Percentiles rank a stretch among this genome's conserved stretches.
Conservation (phyloP, 1,139 yeast species). For the Pichia sp. region DNA sequence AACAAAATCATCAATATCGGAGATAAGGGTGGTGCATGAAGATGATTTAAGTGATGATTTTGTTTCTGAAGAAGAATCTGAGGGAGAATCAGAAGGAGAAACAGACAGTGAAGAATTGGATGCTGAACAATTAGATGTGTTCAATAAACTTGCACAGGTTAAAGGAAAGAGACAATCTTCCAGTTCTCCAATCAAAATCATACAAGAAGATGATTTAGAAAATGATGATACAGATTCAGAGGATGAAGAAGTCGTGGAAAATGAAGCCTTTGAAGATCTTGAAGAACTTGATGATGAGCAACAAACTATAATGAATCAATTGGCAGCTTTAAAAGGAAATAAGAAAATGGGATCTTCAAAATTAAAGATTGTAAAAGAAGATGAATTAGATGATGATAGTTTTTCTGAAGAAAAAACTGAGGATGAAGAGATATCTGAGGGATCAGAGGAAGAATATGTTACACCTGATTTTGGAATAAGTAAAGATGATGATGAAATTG, state of each 20-base stretch:
- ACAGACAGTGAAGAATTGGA: constrained; percentile 7
- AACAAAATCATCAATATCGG: constrained; percentile 12
- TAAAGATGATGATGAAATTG: constrained; percentile 75
- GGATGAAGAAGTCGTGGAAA: constrained; percentile 13
- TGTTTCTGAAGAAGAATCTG: constrained; percentile 16
- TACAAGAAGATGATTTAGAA: constrained; percentile 23
- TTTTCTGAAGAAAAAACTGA: constrained; percentile 5
- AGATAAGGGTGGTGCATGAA: constrained; percentile 19
- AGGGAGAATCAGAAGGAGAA: constrained; percentile 16
- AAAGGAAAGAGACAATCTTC: constrained; percentile 16
- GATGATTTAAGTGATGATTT: constrained; percentile 12
- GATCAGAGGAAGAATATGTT: constrained; percentile 9
- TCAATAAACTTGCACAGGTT: constrained; percentile 11
- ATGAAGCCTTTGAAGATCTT: constrained; percentile 4
- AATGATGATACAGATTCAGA: constrained; percentile 25
- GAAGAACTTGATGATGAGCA: constrained; percentile 14
- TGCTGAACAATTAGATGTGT: constrained; percentile 15
- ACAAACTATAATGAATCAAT: constrained; percentile 17
- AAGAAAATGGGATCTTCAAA: constrained; percentile 6
- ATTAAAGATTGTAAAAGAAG: constrained; percentile 22
- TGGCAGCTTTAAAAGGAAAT: constrained; percentile 16
- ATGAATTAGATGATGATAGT: constrained; percentile 21
- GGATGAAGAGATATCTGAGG: not conserved
- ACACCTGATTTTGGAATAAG: constrained; percentile 17
- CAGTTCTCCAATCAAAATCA: constrained; percentile 15